Percentiles rank a stretch among this genome's conserved stretches.
Conservation (phyloP, 2,329 filamentous ascomycete species). For the Penicillium sp. region DNA sequence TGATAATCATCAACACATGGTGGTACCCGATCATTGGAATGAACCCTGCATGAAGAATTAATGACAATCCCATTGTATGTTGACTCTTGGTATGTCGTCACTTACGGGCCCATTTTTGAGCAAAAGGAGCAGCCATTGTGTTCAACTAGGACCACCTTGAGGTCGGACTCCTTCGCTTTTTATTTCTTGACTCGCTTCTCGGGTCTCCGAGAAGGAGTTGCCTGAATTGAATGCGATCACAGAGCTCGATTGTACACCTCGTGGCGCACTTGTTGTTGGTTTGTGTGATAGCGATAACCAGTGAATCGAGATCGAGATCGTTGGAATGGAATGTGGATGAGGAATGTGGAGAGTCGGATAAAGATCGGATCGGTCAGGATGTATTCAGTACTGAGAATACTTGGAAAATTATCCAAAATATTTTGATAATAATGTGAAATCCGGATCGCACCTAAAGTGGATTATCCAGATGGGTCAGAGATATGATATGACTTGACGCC, state of each 20-base stretch:
- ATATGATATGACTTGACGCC: constrained; percentile 16
- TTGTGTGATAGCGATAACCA: background rate
- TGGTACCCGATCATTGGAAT: constrained; percentile 66
- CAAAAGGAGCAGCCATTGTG: constrained; percentile 33
- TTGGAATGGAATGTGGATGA: constrained; percentile 31
- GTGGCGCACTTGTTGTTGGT: constrained; percentile 1
- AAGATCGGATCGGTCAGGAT: constrained; percentile 5
- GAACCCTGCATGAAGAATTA: constrained; percentile 45
- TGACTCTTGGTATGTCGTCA: background rate
- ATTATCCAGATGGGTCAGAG: constrained; percentile 27
- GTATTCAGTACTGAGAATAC: constrained; percentile 3
- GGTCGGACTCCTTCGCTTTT: constrained; percentile 14
- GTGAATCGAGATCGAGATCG: constrained; percentile 13
- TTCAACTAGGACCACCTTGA: constrained; percentile 8
- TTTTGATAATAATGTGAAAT: constrained; percentile 12
- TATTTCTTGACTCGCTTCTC: constrained; percentile 38
- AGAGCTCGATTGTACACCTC: constrained; percentile 2
- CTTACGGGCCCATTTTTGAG: constrained; percentile 38
- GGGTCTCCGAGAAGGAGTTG: constrained; percentile 41
- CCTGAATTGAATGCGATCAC: constrained; percentile 5
- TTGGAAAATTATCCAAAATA: constrained; percentile 1
- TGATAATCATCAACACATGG: constrained; percentile 95
- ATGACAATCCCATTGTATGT: background rate
- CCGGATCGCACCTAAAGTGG: constrained; percentile 23
- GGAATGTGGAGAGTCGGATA: constrained; percentile 17